These are phyloP conservation scores for Metschnikowia borealis DNA, from an alignment of 805 yeast genomes.

Conservation along the genomic window DNA sequence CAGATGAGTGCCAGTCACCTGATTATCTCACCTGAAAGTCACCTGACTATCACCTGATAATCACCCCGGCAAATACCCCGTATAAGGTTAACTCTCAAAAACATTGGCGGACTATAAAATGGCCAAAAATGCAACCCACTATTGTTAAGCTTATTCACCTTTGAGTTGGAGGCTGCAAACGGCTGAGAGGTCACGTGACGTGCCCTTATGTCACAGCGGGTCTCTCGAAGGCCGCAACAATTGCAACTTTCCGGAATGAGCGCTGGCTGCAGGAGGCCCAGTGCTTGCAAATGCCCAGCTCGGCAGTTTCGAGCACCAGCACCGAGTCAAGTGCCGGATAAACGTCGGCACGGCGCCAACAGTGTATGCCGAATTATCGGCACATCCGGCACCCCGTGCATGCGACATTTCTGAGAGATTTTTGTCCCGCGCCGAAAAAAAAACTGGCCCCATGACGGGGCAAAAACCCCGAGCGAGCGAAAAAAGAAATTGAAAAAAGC, in stretches of 20 bases:
- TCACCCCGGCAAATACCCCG: too few relatives aligned
- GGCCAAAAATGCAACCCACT: too few relatives aligned
- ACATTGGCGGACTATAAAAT: too few relatives aligned
- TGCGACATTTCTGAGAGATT: constrained; percentile 17
- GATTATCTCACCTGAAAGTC: too few relatives aligned
- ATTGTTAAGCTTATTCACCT: too few relatives aligned
- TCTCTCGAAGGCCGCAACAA: neutral
- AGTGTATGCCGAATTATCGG: constrained; percentile 3
- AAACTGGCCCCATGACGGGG: neutral
- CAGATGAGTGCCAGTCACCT: too few relatives aligned
- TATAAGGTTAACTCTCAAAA: too few relatives aligned
- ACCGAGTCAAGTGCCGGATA: neutral
- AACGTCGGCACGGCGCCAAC: constrained; percentile 1
- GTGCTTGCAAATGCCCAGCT: neutral
- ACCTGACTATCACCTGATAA: too few relatives aligned
- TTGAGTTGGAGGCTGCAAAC: neutral
- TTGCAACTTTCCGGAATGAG: neutral
- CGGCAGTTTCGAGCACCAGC: neutral
- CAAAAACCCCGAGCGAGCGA: neutral
- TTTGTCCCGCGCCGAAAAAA: constrained; percentile 3
- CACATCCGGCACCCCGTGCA: constrained; percentile 5
- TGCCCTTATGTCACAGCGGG: neutral
- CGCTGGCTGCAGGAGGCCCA: neutral
- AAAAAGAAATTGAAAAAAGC: neutral
- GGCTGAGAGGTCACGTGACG: neutral